phyloP scores from a whole-genome alignment of 768 basidiomycete genomes.

The Trametes sanguinea region DNA sequence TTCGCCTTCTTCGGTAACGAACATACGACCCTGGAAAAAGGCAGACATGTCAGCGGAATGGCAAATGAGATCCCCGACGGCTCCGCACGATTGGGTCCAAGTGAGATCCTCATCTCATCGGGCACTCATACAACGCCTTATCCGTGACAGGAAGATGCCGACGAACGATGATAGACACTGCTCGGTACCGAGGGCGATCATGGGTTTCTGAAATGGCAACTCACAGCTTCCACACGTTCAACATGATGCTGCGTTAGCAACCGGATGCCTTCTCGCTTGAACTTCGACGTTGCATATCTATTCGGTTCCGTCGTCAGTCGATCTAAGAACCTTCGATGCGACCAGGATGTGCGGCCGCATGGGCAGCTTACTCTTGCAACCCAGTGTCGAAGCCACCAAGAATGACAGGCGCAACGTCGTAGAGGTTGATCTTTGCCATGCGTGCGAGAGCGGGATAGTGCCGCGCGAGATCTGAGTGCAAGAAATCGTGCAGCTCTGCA shows the following conservation, averaged over 20 bases:
- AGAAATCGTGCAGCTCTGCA: slow-evolving; percentile 78
- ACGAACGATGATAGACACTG: not conserved
- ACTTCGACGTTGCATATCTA: slow-evolving; percentile 70
- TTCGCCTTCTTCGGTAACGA: slow-evolving; percentile 72
- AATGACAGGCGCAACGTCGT: slow-evolving; percentile 80
- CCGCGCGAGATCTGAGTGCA: slow-evolving; percentile 61
- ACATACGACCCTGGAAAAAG: slow-evolving; percentile 57
- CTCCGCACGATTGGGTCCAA: not conserved
- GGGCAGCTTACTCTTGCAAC: slow-evolving; percentile 51
- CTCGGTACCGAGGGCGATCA: not conserved
- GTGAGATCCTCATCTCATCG: not conserved
- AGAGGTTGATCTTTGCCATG: slow-evolving; percentile 72
- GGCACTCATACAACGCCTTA: not conserved
- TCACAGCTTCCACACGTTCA: slow-evolving; percentile 61
- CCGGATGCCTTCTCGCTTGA: slow-evolving; percentile 72
- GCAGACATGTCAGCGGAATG: too few relatives aligned
- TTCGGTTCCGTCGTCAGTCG: not conserved
- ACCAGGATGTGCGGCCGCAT: not conserved
- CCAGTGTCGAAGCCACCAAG: slow-evolving; percentile 73
- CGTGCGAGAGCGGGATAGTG: slow-evolving; percentile 67
- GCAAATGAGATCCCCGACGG: not conserved
- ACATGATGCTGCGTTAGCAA: slow-evolving; percentile 77
- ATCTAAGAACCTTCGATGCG: not conserved
- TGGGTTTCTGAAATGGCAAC: not conserved
- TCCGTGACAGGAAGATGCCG: not conserved